Evolutionary conservation across 148 eudicot genomes (phyloP).

Genomic region (Pouteria glomerata): DNA sequence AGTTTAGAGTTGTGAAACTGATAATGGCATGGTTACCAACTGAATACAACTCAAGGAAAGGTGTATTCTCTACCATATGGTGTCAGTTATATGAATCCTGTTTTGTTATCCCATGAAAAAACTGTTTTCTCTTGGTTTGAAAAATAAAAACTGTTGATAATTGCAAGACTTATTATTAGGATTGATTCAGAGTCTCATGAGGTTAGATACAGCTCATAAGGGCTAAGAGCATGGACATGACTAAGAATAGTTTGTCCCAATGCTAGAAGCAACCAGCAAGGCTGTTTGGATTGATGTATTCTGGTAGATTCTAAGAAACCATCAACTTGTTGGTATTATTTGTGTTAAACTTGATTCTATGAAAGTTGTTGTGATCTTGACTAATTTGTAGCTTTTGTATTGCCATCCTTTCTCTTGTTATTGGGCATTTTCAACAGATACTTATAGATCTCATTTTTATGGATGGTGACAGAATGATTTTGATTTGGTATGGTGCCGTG

Average conservation of each 20-base stretch:
- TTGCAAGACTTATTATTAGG: no score
- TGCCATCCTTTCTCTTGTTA: neutral
- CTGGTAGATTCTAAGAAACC: neutral
- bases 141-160: no score
- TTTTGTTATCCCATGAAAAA: neutral
- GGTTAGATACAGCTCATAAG: neutral
- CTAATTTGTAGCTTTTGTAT: neutral
- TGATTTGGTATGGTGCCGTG: constrained; percentile 56
- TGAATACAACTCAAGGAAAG: neutral
- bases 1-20: constrained; percentile 1
- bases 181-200: neutral
- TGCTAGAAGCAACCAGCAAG: neutral
- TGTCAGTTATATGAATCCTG: neutral
- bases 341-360: neutral
- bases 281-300: neutral
- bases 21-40: neutral
- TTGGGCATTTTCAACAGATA: neutral
- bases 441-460: constrained; percentile 17
- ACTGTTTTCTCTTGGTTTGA: neutral
- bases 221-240: neutral
- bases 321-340: neutral
- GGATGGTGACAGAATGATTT: constrained; percentile 47
- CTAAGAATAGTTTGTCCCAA: neutral
- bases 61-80: neutral
- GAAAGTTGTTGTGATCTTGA: neutral